These are phyloP conservation scores for Solanum arcanum DNA, from an alignment of 257 asterid genomes.

Conservation along the genomic window DNA sequence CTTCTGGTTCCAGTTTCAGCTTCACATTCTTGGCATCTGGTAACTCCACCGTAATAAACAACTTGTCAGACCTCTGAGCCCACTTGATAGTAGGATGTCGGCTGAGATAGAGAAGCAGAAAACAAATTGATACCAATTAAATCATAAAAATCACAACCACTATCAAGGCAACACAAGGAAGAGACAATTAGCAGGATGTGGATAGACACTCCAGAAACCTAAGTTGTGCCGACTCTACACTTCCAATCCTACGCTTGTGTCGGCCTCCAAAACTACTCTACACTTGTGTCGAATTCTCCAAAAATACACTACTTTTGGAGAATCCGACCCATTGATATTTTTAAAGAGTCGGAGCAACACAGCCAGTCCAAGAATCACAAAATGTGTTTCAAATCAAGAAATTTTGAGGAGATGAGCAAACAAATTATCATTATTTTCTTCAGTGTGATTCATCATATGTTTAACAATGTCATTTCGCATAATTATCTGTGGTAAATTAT, in stretches of 20 bases:
- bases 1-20: constrained; percentile 58
- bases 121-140: background rate
- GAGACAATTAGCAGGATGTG: background rate
- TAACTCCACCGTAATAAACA: constrained; percentile 52
- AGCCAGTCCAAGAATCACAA: background rate
- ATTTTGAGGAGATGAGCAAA: background rate
- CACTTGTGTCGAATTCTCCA: background rate
- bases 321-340: background rate
- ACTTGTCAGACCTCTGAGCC: constrained; percentile 55
- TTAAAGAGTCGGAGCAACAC: background rate
- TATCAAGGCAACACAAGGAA: background rate
- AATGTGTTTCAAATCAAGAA: background rate
- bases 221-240: background rate
- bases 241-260: too few species aligned
- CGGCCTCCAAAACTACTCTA: too few species aligned
- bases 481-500: background rate
- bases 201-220: background rate
- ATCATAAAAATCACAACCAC: background rate
- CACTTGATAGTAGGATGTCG: constrained; percentile 60
- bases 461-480: background rate
- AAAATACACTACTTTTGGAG: background rate
- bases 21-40: constrained; percentile 67
- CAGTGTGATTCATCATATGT: background rate
- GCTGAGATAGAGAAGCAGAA: constrained; percentile 11
- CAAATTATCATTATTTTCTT: background rate